Evolutionary conservation across 2,329 filamentous ascomycete species (phyloP).

Genomic region (Phialocephala subalpina): DNA sequence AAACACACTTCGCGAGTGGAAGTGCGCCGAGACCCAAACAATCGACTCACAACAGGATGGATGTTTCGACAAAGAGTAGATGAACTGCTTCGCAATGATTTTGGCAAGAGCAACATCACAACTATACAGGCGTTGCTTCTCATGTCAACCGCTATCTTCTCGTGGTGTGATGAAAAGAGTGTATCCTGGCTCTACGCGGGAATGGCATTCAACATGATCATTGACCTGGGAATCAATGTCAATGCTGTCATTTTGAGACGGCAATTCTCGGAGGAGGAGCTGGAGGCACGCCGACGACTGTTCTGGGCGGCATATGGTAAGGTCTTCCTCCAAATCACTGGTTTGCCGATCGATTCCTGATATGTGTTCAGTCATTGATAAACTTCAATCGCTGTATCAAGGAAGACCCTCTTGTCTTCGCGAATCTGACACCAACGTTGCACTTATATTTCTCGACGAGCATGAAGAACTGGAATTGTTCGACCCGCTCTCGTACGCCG

Average conservation of each 20-base stretch:
- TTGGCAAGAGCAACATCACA: slow-evolving; percentile 59
- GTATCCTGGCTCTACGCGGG: slow-evolving; percentile 66
- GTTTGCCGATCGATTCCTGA: not conserved
- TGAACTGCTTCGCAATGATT: slow-evolving; percentile 53
- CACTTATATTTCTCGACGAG: slow-evolving; percentile 55
- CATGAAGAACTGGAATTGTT: slow-evolving; percentile 62
- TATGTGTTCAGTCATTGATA: slow-evolving; percentile 49
- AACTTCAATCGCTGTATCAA: slow-evolving; percentile 62
- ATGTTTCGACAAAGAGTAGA: slow-evolving; percentile 47
- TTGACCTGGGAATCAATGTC: slow-evolving; percentile 62
- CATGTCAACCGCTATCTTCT: slow-evolving; percentile 59
- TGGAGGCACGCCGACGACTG: slow-evolving; percentile 44
- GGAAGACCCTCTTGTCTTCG: slow-evolving; percentile 58
- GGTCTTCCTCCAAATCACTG: too few species aligned
- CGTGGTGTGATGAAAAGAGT: slow-evolving; percentile 57
- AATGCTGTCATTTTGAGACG: slow-evolving; percentile 41
- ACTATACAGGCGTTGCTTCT: slow-evolving; percentile 62
- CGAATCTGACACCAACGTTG: slow-evolving; percentile 54
- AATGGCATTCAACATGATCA: slow-evolving; percentile 62
- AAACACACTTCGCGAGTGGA: slow-evolving; percentile 38
- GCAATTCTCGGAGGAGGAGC: slow-evolving; percentile 38
- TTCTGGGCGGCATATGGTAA: slow-evolving; percentile 46
- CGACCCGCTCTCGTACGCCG: slow-evolving; percentile 53
- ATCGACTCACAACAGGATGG: slow-evolving; percentile 28
- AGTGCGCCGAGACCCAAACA: slow-evolving; percentile 24